Base-by-base conservation (phyloP, 192 early-diverging fungal species). In the Irineochytrium annulatum region DNA sequence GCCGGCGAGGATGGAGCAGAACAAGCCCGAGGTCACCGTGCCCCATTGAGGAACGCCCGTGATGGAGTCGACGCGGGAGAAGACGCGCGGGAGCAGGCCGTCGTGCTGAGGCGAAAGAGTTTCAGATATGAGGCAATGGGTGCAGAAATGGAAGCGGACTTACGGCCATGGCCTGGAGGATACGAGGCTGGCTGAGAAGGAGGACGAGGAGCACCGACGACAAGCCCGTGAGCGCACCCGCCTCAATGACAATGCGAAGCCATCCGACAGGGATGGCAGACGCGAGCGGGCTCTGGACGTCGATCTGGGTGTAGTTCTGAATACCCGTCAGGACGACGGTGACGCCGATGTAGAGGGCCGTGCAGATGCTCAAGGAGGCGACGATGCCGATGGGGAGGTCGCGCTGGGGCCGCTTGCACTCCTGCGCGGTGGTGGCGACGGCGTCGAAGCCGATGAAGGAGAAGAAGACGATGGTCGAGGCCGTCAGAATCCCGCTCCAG, bases 331-430 rank as follows among this genome's bases (percentile, higher is more conserved):
- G 70, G 16, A 95, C 83, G 0, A 82, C 69, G 63, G 69, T 75
- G 17, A 88, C 80, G 48, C 74, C 80, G 28, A 93, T 82, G 59
- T 95, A 41, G n/a, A 92, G 73, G 16, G 72, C 73, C 0, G 89
- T 90, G 57, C 89, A 89, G 45, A 95, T 85, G 3, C 69, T 44
- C 32, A 95, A 75, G 1, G 89, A 89, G 44, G 72, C 78, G 60
- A 91, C 79, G 46, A 95, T 93, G n/a, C 90, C 93, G 55, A 93
- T 83, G 11, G 93, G 91, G 28, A 95, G 53, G 62, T 93, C 89
- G 1, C 80, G 72, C 43, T 88, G 83, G 13, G 93, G 91, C 45
- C 89, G 79, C 34, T 77, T 79, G 14, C 89, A 76, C 67, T 95
- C 93, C 63, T 90, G 87, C 6, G 93, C 86, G 4, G 86, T 86